Conservation (phyloP, 2,329 filamentous ascomycete genomes). For the Colletotrichum truncatum region DNA sequence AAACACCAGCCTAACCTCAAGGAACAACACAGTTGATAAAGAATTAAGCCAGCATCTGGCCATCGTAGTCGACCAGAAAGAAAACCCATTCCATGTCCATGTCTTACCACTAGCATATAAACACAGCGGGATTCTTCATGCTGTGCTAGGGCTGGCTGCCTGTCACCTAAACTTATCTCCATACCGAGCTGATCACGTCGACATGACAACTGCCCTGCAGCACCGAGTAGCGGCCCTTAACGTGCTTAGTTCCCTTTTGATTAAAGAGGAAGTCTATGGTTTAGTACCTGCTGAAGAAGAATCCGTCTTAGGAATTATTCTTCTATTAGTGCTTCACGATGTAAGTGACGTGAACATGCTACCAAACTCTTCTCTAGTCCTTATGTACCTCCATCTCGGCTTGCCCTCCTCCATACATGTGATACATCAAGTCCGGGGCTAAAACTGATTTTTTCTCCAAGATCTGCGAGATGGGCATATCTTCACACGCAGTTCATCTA, state of each 20-base stretch:
- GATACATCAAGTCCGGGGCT: neutral
- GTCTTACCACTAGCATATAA: slow-evolving; percentile 36
- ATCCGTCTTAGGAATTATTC: slow-evolving; percentile 34
- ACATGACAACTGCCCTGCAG: slow-evolving; percentile 31
- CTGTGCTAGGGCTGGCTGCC: slow-evolving; percentile 36
- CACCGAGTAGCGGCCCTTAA: slow-evolving; percentile 35
- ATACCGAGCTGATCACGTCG: slow-evolving; percentile 2
- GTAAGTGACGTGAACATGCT: slow-evolving; percentile 27
- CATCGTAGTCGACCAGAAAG: slow-evolving; percentile 30
- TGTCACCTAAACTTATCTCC: slow-evolving; percentile 36
- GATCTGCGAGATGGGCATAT: slow-evolving; percentile 39
- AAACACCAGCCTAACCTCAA: neutral
- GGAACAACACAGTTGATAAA: slow-evolving; percentile 31
- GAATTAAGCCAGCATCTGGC: slow-evolving; percentile 33
- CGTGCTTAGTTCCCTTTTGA: slow-evolving; percentile 32
- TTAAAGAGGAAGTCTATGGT: slow-evolving; percentile 30
- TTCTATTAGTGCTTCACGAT: slow-evolving; percentile 38
- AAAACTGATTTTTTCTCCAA: slow-evolving; percentile 2
- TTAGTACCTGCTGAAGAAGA: slow-evolving; percentile 34
- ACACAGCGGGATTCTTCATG: slow-evolving; percentile 38
- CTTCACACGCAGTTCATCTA: slow-evolving; percentile 37
- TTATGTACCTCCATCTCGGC: no score
- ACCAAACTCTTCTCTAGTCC: no score
- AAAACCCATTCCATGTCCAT: slow-evolving; percentile 35
- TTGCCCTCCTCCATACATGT: neutral